Evolutionary conservation across 1,139 yeast genomes (phyloP).

Genomic region (Kodamaea ohmeri): DNA sequence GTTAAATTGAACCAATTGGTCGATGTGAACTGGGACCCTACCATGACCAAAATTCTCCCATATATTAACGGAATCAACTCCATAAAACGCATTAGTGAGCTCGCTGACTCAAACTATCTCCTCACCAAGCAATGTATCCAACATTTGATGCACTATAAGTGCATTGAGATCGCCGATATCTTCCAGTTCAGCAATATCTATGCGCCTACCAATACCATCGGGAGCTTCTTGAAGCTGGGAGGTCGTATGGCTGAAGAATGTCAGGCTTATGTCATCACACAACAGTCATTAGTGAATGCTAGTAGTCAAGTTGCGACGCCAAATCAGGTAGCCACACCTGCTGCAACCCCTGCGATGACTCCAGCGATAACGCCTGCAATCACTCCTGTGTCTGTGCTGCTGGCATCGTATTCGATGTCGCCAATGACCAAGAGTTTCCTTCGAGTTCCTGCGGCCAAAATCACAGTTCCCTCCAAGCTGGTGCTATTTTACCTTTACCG

Average conservation of each 20-base stretch:
- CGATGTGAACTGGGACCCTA: constrained; percentile 96
- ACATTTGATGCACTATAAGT: constrained; percentile 85
- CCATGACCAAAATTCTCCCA: constrained; percentile 84
- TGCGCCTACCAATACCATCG: constrained; percentile 81
- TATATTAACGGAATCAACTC: constrained; percentile 87
- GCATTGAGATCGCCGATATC: constrained; percentile 77
- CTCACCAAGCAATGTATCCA: constrained; percentile 85
- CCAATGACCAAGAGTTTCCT: constrained; percentile 10
- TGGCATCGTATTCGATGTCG: constrained; percentile 9
- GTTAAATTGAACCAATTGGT: constrained; percentile 68
- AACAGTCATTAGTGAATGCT: constrained; percentile 5
- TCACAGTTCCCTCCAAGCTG: constrained; percentile 56
- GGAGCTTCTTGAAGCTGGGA: constrained; percentile 60
- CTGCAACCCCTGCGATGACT: constrained; percentile 2
- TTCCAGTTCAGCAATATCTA: constrained; percentile 88
- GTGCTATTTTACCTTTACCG: constrained; percentile 73
- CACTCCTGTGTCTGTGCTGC: constrained; percentile 7
- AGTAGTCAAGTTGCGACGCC: constrained; percentile 10
- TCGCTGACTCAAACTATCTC: constrained; percentile 78
- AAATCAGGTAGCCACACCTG: too few relatives aligned
- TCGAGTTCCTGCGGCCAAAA: constrained; percentile 4
- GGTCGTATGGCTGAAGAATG: constrained; percentile 73
- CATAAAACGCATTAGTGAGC: constrained; percentile 67
- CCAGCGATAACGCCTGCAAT: too few relatives aligned
- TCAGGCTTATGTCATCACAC: constrained; percentile 67